A percentile compares a stretch with the other conserved stretches of the same genome.
Conservation (phyloP, 2,329 filamentous ascomycete species). For the Scedosporium boydii region DNA sequence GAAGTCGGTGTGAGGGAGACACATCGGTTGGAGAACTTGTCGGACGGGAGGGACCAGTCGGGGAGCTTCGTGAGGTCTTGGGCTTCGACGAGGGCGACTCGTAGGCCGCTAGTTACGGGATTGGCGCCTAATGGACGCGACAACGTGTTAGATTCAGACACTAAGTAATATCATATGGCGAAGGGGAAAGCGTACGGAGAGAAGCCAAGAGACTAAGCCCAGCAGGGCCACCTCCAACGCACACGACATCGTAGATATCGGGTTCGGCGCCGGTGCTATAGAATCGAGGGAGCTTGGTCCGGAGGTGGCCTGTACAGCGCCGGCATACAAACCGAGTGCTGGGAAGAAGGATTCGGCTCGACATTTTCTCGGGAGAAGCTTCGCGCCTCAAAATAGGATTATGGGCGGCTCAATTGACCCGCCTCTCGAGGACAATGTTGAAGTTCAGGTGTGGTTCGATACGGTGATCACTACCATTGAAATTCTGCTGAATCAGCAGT, state of each 20-base stretch:
- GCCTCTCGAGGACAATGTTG: background rate
- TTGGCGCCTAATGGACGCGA: constrained; percentile 52
- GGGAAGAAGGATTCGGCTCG: constrained; percentile 15
- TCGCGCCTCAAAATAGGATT: background rate
- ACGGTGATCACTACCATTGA: background rate
- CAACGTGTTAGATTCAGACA: constrained; percentile 7
- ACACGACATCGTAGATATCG: constrained; percentile 88
- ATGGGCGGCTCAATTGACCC: background rate
- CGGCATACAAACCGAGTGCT: constrained; percentile 27
- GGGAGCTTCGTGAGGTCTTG: constrained; percentile 68
- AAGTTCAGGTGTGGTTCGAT: background rate
- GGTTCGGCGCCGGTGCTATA: constrained; percentile 19
- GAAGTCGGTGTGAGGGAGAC: constrained; percentile 89
- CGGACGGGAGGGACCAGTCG: constrained; percentile 55
- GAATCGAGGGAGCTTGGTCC: background rate
- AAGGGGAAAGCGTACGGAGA: constrained; percentile 46
- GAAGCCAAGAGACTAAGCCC: constrained; percentile 75
- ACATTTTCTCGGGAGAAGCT: background rate
- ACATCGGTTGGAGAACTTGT: constrained; percentile 83
- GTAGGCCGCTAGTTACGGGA: constrained; percentile 64
- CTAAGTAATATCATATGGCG: background rate
- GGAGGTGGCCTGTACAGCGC: constrained; percentile 1
- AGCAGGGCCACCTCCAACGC: constrained; percentile 81
- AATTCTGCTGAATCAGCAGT: background rate
- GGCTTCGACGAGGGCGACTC: constrained; percentile 80